These are phyloP conservation scores for Geranium rotundifolium DNA, from an alignment of 345 rosid species.

Conservation along the genomic window DNA sequence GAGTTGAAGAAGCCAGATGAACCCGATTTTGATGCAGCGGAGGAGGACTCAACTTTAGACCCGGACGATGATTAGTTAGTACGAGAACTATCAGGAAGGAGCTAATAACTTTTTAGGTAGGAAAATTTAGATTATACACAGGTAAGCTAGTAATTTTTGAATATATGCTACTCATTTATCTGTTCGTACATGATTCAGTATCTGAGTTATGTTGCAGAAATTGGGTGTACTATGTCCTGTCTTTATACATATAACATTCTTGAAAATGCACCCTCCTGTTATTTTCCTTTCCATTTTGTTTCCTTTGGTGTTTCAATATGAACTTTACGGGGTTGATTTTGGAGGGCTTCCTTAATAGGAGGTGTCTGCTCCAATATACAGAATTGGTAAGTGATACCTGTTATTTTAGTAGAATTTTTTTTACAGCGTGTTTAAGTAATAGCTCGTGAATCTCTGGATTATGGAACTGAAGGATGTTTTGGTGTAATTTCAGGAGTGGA, in stretches of 20 bases:
- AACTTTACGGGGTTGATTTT: too few species aligned
- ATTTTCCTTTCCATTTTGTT: too few species aligned
- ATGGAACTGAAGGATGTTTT: too few species aligned
- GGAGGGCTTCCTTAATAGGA: too few species aligned
- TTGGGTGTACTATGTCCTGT: background rate
- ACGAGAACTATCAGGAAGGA: background rate
- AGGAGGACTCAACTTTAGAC: too few species aligned
- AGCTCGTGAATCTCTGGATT: too few species aligned
- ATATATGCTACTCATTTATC: background rate
- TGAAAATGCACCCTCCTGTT: background rate
- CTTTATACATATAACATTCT: background rate
- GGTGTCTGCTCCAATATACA: background rate
- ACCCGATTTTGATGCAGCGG: slow-evolving; percentile 34
- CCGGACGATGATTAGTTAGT: slow-evolving; percentile 1
- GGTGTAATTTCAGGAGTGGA: too few species aligned
- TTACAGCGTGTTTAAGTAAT: too few species aligned
- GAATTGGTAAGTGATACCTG: too few species aligned
- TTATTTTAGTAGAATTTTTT: too few species aligned
- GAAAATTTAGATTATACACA: background rate
- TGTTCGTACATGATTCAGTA: background rate
- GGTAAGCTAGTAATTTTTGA: background rate
- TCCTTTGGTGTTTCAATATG: too few species aligned
- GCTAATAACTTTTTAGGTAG: background rate
- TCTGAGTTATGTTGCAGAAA: background rate
- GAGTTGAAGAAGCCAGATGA: slow-evolving; percentile 67